Conservation (phyloP, 1,139 yeast genomes). For the Blastobotrys arbuscula region DNA sequence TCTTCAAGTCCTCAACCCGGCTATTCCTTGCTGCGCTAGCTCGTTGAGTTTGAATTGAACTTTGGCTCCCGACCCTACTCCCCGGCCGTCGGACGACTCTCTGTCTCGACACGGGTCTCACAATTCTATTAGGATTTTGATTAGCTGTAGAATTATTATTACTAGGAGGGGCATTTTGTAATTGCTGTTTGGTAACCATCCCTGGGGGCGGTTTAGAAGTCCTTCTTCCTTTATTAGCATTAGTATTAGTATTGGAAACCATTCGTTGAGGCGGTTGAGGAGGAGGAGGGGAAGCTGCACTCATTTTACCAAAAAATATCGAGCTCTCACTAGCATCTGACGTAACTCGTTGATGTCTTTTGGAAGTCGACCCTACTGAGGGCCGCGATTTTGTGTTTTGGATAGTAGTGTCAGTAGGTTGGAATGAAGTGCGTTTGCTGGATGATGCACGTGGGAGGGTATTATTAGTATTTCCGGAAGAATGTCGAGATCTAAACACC, state of each 20-base stretch:
- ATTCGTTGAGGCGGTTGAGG: slow-evolving; percentile 18
- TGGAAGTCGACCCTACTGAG: neutral
- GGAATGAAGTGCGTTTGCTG: neutral
- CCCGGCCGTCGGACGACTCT: slow-evolving; percentile 17
- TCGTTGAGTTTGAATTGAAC: slow-evolving; percentile 13
- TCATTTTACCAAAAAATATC: slow-evolving; percentile 20
- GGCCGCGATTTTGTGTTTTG: neutral
- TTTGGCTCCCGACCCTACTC: slow-evolving; percentile 16
- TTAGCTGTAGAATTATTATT: neutral
- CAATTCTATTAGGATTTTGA: neutral
- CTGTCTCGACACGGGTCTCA: slow-evolving; percentile 16
- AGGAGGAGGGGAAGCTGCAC: slow-evolving; percentile 16
- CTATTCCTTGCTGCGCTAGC: neutral
- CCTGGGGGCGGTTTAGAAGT: neutral
- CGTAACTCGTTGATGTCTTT: slow-evolving; percentile 8
- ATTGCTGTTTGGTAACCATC: neutral
- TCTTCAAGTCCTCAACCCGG: slow-evolving; percentile 30
- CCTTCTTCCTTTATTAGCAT: neutral
- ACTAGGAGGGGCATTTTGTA: neutral
- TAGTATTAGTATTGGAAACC: slow-evolving; percentile 8
- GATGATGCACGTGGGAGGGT: neutral
- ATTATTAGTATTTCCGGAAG: slow-evolving; percentile 6
- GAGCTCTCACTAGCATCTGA: slow-evolving; percentile 22
- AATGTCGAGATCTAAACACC: slow-evolving; percentile 17
- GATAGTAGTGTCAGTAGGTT: neutral